These are phyloP conservation scores for Pinus albicaulis DNA, from an alignment of 75 land plant species.

Conservation along the genomic window DNA sequence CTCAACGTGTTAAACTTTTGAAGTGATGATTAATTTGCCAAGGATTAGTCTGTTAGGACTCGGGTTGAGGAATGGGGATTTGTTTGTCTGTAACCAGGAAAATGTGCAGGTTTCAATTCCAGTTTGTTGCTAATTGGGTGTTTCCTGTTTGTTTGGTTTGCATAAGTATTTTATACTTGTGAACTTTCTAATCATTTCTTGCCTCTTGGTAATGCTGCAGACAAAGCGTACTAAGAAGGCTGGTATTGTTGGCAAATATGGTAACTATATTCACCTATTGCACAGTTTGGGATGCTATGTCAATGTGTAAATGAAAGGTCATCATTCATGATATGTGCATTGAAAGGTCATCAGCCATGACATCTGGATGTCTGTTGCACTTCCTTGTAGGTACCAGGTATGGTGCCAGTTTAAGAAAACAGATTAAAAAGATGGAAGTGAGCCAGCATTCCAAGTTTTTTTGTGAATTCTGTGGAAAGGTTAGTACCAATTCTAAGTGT, in stretches of 20 bases:
- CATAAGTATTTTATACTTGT: not conserved
- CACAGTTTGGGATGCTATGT: too few species aligned
- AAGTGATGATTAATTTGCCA: too few species aligned
- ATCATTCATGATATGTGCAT: too few species aligned
- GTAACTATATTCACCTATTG: conserved; percentile 18
- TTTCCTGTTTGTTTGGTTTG: not conserved
- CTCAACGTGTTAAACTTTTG: too few species aligned
- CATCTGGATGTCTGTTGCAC: too few species aligned
- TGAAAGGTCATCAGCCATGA: too few species aligned
- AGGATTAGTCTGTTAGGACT: too few species aligned
- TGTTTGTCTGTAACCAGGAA: too few species aligned
- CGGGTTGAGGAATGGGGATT: too few species aligned
- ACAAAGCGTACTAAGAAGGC: conserved; percentile 55
- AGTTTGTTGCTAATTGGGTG: too few species aligned
- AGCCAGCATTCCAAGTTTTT: conserved; percentile 80
- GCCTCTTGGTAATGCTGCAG: conserved; percentile 21
- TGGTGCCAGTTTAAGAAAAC: conserved; percentile 88
- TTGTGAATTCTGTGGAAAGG: conserved; percentile 90
- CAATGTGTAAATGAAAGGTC: too few species aligned
- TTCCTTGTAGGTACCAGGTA: conserved; percentile 68
- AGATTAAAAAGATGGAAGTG: conserved; percentile 89
- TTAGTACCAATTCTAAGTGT: conserved; percentile 55
- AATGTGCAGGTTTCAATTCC: too few species aligned
- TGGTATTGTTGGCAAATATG: conserved; percentile 79
- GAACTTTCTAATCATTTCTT: conserved; percentile 6